These are phyloP conservation scores for Croton setiger DNA, from an alignment of 441 rosid genomes.

Conservation along the genomic window DNA sequence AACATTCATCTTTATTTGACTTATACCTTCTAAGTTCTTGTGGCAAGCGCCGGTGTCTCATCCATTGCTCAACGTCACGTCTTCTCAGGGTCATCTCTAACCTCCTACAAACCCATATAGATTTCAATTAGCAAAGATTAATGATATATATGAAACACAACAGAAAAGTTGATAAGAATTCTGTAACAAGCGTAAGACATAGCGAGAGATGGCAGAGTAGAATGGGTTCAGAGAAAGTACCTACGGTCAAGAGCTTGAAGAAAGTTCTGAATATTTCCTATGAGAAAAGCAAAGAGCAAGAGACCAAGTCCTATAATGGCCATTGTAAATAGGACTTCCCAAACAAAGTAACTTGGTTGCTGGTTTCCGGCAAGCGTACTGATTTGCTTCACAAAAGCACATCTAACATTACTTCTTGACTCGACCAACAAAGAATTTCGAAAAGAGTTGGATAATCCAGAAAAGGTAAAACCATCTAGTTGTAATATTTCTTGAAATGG, in stretches of 20 bases:
- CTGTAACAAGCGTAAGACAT: no score
- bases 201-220: no score
- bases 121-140: not conserved
- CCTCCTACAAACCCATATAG: slow-evolving; percentile 41
- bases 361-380: slow-evolving; percentile 91
- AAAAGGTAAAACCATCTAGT: no score
- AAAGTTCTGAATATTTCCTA: slow-evolving; percentile 94
- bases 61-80: slow-evolving; percentile 92
- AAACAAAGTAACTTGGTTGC: slow-evolving; percentile 67
- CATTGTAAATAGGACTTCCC: slow-evolving; percentile 92
- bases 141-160: no score
- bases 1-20: no score
- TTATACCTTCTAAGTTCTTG: slow-evolving; percentile 66
- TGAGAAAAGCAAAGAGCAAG: slow-evolving; percentile 86
- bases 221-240: slow-evolving; percentile 23
- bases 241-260: slow-evolving; percentile 82
- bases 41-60: slow-evolving; percentile 84
- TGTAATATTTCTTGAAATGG: no score
- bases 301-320: slow-evolving; percentile 76
- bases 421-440: no score
- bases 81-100: slow-evolving; percentile 75
- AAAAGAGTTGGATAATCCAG: no score
- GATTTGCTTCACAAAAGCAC: slow-evolving; percentile 76
- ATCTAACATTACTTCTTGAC: no score
- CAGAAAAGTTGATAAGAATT: no score